Evolutionary conservation across 2,329 filamentous ascomycete species (phyloP).

Genomic region (Penicillium paneum): DNA sequence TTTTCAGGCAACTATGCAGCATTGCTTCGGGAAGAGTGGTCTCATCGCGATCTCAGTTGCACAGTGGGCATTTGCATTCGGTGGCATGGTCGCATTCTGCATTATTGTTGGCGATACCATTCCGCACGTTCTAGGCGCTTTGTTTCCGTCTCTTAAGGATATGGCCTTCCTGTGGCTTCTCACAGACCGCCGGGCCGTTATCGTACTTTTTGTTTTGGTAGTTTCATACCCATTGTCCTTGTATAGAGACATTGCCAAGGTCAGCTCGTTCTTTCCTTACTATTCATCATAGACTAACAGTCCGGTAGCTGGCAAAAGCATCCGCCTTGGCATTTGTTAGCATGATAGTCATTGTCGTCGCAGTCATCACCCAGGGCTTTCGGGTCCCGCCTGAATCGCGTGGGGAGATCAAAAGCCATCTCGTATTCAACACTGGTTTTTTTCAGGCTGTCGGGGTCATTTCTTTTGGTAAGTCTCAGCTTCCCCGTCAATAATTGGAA

Average conservation of each 20-base stretch:
- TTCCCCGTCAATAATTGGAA: conserved; percentile 1
- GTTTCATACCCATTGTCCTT: conserved; percentile 88
- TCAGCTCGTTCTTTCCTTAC: conserved; percentile 39
- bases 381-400: conserved; percentile 68
- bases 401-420: conserved; percentile 66
- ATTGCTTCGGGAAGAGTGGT: conserved; percentile 86
- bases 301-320: conserved; percentile 78
- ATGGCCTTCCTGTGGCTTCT: conserved; percentile 78
- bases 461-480: conserved; percentile 70
- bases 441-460: conserved; percentile 98
- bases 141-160: conserved; percentile 72
- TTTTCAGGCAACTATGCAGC: conserved; percentile 92
- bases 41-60: conserved; percentile 86
- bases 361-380: conserved; percentile 79
- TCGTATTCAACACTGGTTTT: conserved; percentile 81
- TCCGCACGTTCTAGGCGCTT: conserved; percentile 76
- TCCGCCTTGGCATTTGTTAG: conserved; percentile 88
- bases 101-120: conserved; percentile 97
- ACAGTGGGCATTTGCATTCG: conserved; percentile 98
- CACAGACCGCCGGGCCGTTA: conserved; percentile 76
- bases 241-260: conserved; percentile 96
- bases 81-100: conserved; percentile 96
- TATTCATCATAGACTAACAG: conserved; percentile 29
- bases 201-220: conserved; percentile 80
- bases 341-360: conserved; percentile 86